A percentile compares a stretch with the other conserved stretches of the same genome.
These are phyloP conservation scores for Oxytropis ochrocephala DNA, from an alignment of 306 rosid species.

Conservation along the genomic window DNA sequence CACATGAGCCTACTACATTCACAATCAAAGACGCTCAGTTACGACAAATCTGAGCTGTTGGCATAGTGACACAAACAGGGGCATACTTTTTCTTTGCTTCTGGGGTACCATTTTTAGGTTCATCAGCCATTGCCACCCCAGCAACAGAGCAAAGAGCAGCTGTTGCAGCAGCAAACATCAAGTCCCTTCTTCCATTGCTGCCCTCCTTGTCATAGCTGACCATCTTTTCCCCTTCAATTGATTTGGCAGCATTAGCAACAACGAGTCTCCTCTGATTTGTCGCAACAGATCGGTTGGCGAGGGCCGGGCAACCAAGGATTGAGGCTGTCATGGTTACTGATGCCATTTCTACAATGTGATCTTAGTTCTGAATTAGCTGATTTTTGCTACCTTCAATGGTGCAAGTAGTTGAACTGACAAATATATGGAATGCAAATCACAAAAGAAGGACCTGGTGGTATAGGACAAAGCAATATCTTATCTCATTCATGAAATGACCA, in stretches of 20 bases:
- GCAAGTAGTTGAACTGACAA: background rate
- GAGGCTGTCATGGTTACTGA: conserved; percentile 44
- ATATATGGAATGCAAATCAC: conserved; percentile 9
- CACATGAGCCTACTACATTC: background rate
- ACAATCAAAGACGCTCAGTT: conserved; percentile 14
- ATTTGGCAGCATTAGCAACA: background rate
- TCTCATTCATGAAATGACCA: conserved; percentile 19
- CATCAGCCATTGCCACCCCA: conserved; percentile 29
- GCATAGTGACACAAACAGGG: conserved; percentile 49
- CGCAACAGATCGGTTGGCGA: background rate
- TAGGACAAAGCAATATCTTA: conserved; percentile 27
- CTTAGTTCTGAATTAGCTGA: background rate
- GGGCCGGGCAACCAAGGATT: conserved; percentile 8
- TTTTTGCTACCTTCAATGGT: background rate
- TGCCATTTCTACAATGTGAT: conserved; percentile 26
- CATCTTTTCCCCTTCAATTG: conserved; percentile 18
- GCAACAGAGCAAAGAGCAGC: conserved; percentile 36
- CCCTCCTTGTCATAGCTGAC: conserved; percentile 21
- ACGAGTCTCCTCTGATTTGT: background rate
- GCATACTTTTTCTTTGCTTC: conserved; percentile 46
- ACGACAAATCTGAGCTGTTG: conserved; percentile 44
- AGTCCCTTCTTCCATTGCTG: conserved; percentile 34
- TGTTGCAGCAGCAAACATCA: conserved; percentile 31
- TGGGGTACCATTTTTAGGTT: conserved; percentile 30
- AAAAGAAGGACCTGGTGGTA: background rate